Percentiles rank a stretch among this genome's conserved stretches.
Evolutionary conservation across 176 grass and related monocot genomes (phyloP).

Genomic region (Raddia guianensis): DNA sequence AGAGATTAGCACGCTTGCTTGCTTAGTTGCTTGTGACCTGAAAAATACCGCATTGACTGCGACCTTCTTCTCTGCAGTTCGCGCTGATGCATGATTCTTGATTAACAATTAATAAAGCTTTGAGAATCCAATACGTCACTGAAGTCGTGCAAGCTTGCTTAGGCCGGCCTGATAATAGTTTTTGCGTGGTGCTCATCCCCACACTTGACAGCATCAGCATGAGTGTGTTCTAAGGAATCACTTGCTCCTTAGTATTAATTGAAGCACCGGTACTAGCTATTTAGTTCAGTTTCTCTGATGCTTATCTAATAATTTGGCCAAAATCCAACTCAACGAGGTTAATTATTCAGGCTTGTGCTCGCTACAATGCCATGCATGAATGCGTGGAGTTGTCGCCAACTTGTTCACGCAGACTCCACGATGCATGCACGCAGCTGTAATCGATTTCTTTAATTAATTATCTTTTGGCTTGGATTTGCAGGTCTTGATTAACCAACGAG

Average conservation of each 20-base stretch:
- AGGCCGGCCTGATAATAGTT: background rate
- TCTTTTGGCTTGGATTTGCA: background rate
- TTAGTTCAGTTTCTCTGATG: background rate
- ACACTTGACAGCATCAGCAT: conserved; percentile 16
- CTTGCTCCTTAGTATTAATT: background rate
- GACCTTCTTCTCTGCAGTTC: too few relatives aligned
- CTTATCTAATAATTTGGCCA: conserved; percentile 11
- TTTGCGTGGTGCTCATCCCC: conserved; percentile 26
- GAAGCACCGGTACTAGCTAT: background rate
- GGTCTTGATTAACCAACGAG: background rate
- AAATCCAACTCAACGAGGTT: background rate
- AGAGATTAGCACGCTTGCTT: too few relatives aligned
- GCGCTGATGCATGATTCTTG: too few relatives aligned
- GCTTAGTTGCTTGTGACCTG: too few relatives aligned
- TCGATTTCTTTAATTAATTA: background rate
- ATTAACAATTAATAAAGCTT: too few relatives aligned
- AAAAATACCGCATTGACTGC: too few relatives aligned
- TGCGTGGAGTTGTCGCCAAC: conserved; percentile 41
- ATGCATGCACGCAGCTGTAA: background rate
- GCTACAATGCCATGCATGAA: background rate
- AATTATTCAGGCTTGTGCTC: background rate
- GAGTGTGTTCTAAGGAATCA: conserved; percentile 33
- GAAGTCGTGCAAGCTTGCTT: background rate
- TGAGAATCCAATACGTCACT: too few relatives aligned
- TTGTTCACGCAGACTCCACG: conserved; percentile 3